These are phyloP conservation scores for Pseudocercospora musae DNA, from an alignment of 2,329 filamentous ascomycete species.

Conservation along the genomic window DNA sequence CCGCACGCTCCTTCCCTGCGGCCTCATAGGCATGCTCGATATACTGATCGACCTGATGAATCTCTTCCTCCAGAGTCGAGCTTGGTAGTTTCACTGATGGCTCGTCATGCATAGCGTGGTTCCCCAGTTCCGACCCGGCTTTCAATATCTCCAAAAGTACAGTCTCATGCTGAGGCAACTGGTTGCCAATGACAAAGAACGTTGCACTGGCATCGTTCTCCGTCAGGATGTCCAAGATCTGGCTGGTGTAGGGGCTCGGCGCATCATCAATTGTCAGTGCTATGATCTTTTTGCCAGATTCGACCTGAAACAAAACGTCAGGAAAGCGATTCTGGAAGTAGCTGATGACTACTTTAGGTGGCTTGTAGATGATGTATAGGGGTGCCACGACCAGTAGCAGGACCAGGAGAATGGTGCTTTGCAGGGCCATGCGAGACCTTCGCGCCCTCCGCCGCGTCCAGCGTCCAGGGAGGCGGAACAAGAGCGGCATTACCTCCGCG, in stretches of 20 bases:
- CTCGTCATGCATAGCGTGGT: slow-evolving; percentile 88
- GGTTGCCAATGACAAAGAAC: slow-evolving; percentile 83
- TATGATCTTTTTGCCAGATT: slow-evolving; percentile 60
- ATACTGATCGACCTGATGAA: slow-evolving; percentile 60
- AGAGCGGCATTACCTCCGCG: slow-evolving; percentile 32
- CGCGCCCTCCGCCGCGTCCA: slow-evolving; percentile 32
- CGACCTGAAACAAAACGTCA: slow-evolving; percentile 72
- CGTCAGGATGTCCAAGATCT: slow-evolving; percentile 67
- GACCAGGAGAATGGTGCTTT: slow-evolving; percentile 24
- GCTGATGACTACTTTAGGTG: slow-evolving; percentile 66
- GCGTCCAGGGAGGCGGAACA: slow-evolving; percentile 34
- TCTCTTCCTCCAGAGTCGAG: slow-evolving; percentile 59
- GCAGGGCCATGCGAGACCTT: slow-evolving; percentile 31
- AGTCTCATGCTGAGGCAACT: slow-evolving; percentile 56
- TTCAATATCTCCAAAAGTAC: slow-evolving; percentile 53
- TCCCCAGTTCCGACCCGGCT: slow-evolving; percentile 63
- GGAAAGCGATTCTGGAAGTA: slow-evolving; percentile 71
- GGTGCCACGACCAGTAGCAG: slow-evolving; percentile 35
- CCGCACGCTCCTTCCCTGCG: slow-evolving; percentile 42
- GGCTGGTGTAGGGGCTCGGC: slow-evolving; percentile 67
- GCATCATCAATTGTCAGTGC: slow-evolving; percentile 86
- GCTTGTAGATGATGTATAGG: slow-evolving; percentile 76
- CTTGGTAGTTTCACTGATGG: slow-evolving; percentile 62
- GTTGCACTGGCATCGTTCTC: slow-evolving; percentile 68
- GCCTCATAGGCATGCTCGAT: slow-evolving; percentile 57